phyloP scores from a whole-genome alignment of 805 yeast species.

The Kluyveromyces dobzhanskii region DNA sequence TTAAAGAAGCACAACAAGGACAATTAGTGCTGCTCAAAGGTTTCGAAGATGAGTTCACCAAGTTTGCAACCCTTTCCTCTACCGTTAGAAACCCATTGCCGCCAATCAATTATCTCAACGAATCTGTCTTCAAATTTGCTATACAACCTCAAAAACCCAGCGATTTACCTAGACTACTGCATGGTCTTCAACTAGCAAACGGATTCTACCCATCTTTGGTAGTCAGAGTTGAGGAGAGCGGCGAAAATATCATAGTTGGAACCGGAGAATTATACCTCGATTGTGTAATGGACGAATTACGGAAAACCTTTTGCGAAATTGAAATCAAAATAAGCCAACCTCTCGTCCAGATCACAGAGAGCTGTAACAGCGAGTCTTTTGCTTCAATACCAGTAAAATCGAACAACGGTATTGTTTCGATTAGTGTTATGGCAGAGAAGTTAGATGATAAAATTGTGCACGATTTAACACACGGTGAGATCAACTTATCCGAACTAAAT shows the following conservation, averaged over 20 bases:
- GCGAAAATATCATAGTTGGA: conserved; percentile 73
- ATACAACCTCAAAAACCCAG: conserved; percentile 75
- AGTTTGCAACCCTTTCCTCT: conserved; percentile 48
- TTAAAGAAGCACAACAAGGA: conserved; percentile 52
- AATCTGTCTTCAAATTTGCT: conserved; percentile 70
- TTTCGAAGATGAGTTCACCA: conserved; percentile 45
- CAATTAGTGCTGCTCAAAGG: conserved; percentile 63
- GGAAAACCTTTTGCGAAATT: conserved; percentile 53
- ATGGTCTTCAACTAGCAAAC: conserved; percentile 56
- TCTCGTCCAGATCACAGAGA: conserved; percentile 68
- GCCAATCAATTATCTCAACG: conserved; percentile 36
- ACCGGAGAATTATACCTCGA: conserved; percentile 87
- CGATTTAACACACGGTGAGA: conserved; percentile 19
- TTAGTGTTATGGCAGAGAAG: conserved; percentile 75
- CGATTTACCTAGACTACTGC: conserved; percentile 63
- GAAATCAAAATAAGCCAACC: conserved; percentile 83
- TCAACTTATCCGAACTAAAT: conserved; percentile 41
- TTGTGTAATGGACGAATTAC: conserved; percentile 67
- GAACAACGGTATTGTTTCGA: conserved; percentile 42
- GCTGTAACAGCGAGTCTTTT: conserved; percentile 56
- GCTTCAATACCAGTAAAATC: conserved; percentile 59
- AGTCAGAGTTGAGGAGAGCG: conserved; percentile 77
- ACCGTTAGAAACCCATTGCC: conserved; percentile 26
- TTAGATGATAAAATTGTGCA: conserved; percentile 43
- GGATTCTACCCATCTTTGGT: conserved; percentile 58